Conservation (phyloP, 2,329 filamentous ascomycete species). For the Aurifilum marmelostoma region DNA sequence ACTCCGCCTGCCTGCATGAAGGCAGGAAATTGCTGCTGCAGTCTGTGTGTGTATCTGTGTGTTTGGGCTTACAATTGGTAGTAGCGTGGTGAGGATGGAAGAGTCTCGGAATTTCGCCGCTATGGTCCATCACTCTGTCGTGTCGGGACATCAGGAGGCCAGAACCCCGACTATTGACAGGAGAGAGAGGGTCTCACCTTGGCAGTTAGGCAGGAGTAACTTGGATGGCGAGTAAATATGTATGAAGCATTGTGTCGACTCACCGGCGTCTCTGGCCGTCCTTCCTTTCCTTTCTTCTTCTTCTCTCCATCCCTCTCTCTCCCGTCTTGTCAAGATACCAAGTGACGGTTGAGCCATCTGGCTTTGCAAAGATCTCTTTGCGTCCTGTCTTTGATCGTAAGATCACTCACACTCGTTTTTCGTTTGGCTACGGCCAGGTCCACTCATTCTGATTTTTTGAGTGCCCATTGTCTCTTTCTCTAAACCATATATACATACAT, state of each 20-base stretch:
- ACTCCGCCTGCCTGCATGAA: not conserved
- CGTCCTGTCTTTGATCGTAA: slow-evolving; percentile 39
- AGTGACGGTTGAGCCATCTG: slow-evolving; percentile 34
- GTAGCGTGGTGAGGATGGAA: slow-evolving; percentile 2
- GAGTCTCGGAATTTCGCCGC: not conserved
- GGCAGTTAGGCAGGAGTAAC: not conserved
- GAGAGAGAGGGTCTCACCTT: too few relatives aligned
- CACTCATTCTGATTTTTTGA: slow-evolving; percentile 30
- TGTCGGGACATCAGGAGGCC: too few relatives aligned
- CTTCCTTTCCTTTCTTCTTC: slow-evolving; percentile 7
- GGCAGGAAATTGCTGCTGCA: slow-evolving; percentile 7
- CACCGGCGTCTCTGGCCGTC: slow-evolving; percentile 6
- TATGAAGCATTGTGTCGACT: slow-evolving; percentile 18
- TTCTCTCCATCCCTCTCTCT: slow-evolving; percentile 24
- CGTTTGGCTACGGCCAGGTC: slow-evolving; percentile 29
- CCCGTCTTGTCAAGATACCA: slow-evolving; percentile 33
- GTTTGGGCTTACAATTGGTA: not conserved
- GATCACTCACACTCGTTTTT: slow-evolving; percentile 34
- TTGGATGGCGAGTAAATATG: not conserved
- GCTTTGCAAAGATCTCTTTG: slow-evolving; percentile 40
- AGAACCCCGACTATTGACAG: slow-evolving; percentile 5
- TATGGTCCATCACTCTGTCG: not conserved
- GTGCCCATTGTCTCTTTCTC: slow-evolving; percentile 28
- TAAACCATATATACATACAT: slow-evolving; percentile 6
- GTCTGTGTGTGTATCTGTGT: too few relatives aligned